These are phyloP conservation scores for Beauveria australis DNA, from an alignment of 2,329 filamentous ascomycete genomes.

Conservation along the genomic window DNA sequence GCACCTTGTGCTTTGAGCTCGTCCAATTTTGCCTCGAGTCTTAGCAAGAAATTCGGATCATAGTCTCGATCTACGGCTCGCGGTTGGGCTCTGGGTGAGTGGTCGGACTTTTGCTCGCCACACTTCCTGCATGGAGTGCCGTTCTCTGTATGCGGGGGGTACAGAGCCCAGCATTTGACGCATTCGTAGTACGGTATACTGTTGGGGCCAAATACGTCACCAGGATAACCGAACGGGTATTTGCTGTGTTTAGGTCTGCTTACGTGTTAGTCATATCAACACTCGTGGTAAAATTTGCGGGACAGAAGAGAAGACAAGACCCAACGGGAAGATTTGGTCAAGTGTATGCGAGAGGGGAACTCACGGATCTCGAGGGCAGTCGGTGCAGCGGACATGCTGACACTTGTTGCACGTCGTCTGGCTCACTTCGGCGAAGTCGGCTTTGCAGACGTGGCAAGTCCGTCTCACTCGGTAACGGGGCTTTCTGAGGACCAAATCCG, in stretches of 20 bases:
- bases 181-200: slow-evolving; percentile 50
- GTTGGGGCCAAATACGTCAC: slow-evolving; percentile 49
- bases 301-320: neutral
- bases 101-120: slow-evolving; percentile 48
- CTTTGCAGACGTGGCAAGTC: slow-evolving; percentile 66
- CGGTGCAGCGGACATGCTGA: slow-evolving; percentile 66
- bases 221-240: slow-evolving; percentile 62
- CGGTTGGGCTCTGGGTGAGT: slow-evolving; percentile 50
- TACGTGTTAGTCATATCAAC: slow-evolving; percentile 3
- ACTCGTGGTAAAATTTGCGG: neutral
- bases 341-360: slow-evolving; percentile 25
- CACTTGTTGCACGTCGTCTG: slow-evolving; percentile 59
- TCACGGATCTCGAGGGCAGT: slow-evolving; percentile 73
- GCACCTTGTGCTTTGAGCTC: slow-evolving; percentile 27
- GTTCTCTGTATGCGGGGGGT: slow-evolving; percentile 40
- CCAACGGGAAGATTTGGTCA: neutral
- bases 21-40: slow-evolving; percentile 48
- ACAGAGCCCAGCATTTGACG: slow-evolving; percentile 53
- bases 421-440: slow-evolving; percentile 47
- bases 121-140: slow-evolving; percentile 52
- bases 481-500: slow-evolving; percentile 64
- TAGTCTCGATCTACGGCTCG: slow-evolving; percentile 53
- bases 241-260: slow-evolving; percentile 56
- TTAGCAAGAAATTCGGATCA: slow-evolving; percentile 51
- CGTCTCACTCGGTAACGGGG: slow-evolving; percentile 66